These are phyloP conservation scores for Mycothermus thermophilus DNA, from an alignment of 495 filamentous ascomycete genomes.

Conservation along the genomic window DNA sequence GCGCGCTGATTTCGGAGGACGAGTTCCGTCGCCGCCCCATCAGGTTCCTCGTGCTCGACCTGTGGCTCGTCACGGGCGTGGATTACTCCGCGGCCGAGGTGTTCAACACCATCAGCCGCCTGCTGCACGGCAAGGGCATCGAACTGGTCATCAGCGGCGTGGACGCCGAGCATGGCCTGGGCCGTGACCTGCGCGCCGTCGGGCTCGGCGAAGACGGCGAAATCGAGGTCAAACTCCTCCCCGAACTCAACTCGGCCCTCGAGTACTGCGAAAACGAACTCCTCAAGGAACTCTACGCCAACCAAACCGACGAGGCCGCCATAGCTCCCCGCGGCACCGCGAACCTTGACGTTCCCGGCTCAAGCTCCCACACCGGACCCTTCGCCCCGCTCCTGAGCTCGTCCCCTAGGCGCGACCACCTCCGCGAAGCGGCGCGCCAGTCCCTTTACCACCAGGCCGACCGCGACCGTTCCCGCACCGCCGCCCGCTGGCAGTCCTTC, in stretches of 20 bases:
- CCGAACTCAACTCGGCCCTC: slow-evolving; percentile 80
- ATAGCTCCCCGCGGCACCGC: slow-evolving; percentile 16
- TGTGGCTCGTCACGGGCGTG: slow-evolving; percentile 76
- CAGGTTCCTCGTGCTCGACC: slow-evolving; percentile 78
- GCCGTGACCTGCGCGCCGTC: slow-evolving; percentile 62
- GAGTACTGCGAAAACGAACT: slow-evolving; percentile 94
- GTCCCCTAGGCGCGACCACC: slow-evolving; percentile 65
- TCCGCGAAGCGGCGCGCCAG: slow-evolving; percentile 62
- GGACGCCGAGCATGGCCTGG: slow-evolving; percentile 55
- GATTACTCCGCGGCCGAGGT: slow-evolving; percentile 94
- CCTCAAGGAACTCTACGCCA: slow-evolving; percentile 66
- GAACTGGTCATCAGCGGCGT: slow-evolving; percentile 72
- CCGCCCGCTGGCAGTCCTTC: slow-evolving; percentile 61
- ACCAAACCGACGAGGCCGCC: slow-evolving; percentile 31
- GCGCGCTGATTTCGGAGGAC: slow-evolving; percentile 66
- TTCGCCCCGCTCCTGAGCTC: slow-evolving; percentile 40
- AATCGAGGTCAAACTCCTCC: slow-evolving; percentile 63
- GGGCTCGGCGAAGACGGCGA: slow-evolving; percentile 56
- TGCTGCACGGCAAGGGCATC: slow-evolving; percentile 58
- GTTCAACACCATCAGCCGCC: slow-evolving; percentile 79
- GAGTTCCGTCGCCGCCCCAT: slow-evolving; percentile 64
- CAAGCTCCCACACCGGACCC: slow-evolving; percentile 1
- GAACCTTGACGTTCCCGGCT: slow-evolving; percentile 41
- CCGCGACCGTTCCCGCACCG: neutral
- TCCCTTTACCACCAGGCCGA: slow-evolving; percentile 38